Evolutionary conservation across 805 yeast species (phyloP), one percentile per base, ranked within the genome.

Genomic region (Candida gorgasii): DNA sequence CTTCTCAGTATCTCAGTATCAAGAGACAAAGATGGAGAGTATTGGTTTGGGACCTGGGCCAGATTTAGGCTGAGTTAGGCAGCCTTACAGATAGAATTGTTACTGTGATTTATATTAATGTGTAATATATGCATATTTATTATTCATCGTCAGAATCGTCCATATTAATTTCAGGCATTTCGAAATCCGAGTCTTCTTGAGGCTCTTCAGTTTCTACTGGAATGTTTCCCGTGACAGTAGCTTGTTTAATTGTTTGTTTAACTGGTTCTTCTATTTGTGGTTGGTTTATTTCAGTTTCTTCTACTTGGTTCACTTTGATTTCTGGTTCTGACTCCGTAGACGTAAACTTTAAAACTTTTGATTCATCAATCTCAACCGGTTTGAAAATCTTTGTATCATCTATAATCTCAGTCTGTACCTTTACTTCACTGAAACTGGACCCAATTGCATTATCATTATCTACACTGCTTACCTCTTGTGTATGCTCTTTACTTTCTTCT

Each of bases 101-200:
- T n/a, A n/a, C n/a, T n/a, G n/a, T n/a, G n/a, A n/a, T n/a, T n/a
- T n/a, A n/a, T n/a, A 26, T 8, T 11, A 26, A 26, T 6, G 13
- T 26, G 8, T 23, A 22, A 33, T 15, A 27, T 23, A 6, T 30
- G 22, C 16, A 19, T 33, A n/a, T n/a, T n/a, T n/a, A n/a, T 36
- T 49, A 49, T 40, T 65, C 68, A 15, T 63, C 67, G 39, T 69
- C 74, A 1, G 71, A 66, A 18, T 73, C 78, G 24, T 44, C 76
- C 36, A 72, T 55, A 33, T 67, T 73, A 6, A 72, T 47, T 8
- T 52, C 69, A 5, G 83, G 83, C 41, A 78, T 74, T 46, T 76
- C 82, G 35, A 76, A 72, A 48, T 78, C 82, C 14, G 75, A 67
- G 13, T 59, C 63, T 20, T 36, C 47, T 15, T 30, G 24, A 24